phyloP scores from a whole-genome alignment of 139 green algal genomes.

The Dunaliella primolecta region DNA sequence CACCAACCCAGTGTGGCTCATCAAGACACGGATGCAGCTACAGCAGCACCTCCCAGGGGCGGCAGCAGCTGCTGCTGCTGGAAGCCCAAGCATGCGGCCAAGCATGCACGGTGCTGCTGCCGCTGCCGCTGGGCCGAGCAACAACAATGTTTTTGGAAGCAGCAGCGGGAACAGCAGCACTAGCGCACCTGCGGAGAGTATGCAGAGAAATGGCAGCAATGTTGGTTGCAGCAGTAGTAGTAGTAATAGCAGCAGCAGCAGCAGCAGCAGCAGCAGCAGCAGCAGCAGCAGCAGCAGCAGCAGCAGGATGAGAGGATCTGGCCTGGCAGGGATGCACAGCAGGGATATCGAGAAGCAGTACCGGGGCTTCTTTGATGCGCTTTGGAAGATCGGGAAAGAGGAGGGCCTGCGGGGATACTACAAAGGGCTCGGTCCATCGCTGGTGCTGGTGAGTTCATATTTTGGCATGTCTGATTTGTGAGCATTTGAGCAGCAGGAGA shows the following conservation, averaged over 20 bases:
- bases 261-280: neutral
- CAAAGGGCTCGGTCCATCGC: slow-evolving; percentile 78
- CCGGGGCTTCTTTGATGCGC: slow-evolving; percentile 65
- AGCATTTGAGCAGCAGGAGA: neutral
- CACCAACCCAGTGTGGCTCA: slow-evolving; percentile 93
- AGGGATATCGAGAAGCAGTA: slow-evolving; percentile 37
- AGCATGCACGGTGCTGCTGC: neutral
- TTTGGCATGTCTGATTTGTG: neutral
- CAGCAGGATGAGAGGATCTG: neutral
- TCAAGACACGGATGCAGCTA: slow-evolving; percentile 92
- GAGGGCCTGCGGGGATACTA: slow-evolving; percentile 87
- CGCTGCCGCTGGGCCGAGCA: too few relatives aligned
- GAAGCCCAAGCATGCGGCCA: neutral
- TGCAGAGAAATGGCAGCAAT: too few relatives aligned
- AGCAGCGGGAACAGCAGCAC: too few relatives aligned
- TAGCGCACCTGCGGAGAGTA: too few relatives aligned
- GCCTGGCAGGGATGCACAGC: neutral
- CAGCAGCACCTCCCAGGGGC: slow-evolving; percentile 42
- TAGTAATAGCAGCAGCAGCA: slow-evolving; percentile 8
- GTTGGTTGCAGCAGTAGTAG: too few relatives aligned
- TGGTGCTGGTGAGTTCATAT: slow-evolving; percentile 72
- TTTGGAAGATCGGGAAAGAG: slow-evolving; percentile 62
- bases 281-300: neutral
- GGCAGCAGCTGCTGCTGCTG: neutral
- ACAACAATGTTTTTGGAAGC: too few relatives aligned